Base-by-base conservation (phyloP, 1,284 basidiomycete species). In the Puccinia coronata region DNA sequence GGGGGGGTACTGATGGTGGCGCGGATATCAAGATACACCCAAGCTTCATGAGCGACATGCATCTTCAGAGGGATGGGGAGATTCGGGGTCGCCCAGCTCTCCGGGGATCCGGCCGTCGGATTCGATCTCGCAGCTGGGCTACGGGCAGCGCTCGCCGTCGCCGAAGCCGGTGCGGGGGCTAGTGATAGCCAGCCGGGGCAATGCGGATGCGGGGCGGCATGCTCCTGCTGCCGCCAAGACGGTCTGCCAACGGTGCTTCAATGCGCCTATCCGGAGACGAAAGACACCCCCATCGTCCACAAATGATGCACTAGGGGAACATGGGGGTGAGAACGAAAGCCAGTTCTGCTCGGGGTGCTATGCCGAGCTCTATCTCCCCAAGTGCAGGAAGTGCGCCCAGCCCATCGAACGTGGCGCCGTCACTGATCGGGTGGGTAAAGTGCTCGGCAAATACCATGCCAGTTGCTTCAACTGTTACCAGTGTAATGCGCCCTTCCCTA, bases 351-450 rank as follows among this genome's bases (percentile, higher is more conserved):
- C 75, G 25, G 34, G 57, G 0, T 85, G 85, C 78, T 86, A 84
- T 73, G 84, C 84, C 20, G 84, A 84, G 5, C 80, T 83, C 8
- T 86, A 84, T 80, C 82, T 85, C 41, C 85, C 85, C 0, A 85
- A 85, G 57, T 86, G 85, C 69, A 82, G 85, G 25, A 85, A 84
- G 59, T 86, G 85, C 65, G 25, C 41, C 14, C 25, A 51, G 25
- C 73, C 85, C 51, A 86, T 86, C 39, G 83, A 84, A 55, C 83
- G 84, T 14, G 83, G 84, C 4, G 84, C 84, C 2, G 84, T 85
- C 3, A 83, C 83, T 2, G 82, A 82, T 41, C 76, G 81, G 16
- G 85, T 85, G 67, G 85, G 85, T 31, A 85, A 86, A 67, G 83
- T 86, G 14, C 67, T 82, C 31, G 85, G 85, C 41, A 85, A 85